Percentiles rank a stretch among this genome's conserved stretches.
Conservation (phyloP, 2,329 filamentous ascomycete genomes). For the Cladophialophora psammophila region DNA sequence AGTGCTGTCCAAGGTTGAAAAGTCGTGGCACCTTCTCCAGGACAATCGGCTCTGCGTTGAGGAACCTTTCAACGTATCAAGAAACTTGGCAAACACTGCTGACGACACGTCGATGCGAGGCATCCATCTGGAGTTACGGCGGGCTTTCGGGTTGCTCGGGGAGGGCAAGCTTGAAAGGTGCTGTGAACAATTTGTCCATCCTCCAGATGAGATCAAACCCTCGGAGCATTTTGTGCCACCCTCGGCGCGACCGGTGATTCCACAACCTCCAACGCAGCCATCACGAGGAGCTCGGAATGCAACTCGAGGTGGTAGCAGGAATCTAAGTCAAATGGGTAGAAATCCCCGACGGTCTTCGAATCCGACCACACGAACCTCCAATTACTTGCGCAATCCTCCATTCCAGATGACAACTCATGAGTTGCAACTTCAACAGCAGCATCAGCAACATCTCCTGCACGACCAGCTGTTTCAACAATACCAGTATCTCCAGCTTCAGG, state of each 20-base stretch:
- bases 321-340: slow-evolving; percentile 58
- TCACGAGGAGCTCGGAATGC: slow-evolving; percentile 59
- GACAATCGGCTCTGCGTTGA: slow-evolving; percentile 93
- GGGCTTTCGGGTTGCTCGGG: slow-evolving; percentile 83
- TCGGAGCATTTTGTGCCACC: slow-evolving; percentile 48
- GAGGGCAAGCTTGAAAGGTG: slow-evolving; percentile 80
- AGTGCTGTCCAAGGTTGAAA: slow-evolving; percentile 79
- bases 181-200: slow-evolving; percentile 87
- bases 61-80: slow-evolving; percentile 88
- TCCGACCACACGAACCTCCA: slow-evolving; percentile 55
- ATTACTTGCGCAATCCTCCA: slow-evolving; percentile 49
- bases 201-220: slow-evolving; percentile 61
- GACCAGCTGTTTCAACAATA: slow-evolving; percentile 59
- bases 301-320: slow-evolving; percentile 56
- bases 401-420: slow-evolving; percentile 48
- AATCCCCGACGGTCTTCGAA: slow-evolving; percentile 64
- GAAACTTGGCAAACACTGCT: slow-evolving; percentile 94
- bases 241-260: slow-evolving; percentile 63
- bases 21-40: slow-evolving; percentile 81
- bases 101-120: slow-evolving; percentile 94
- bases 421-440: slow-evolving; percentile 51
- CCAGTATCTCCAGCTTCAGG: slow-evolving; percentile 58
- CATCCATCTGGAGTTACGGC: slow-evolving; percentile 84
- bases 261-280: slow-evolving; percentile 49
- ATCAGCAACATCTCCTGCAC: slow-evolving; percentile 57